phyloP scores from a whole-genome alignment of 805 yeast species.

The Suhomyces sp. region DNA sequence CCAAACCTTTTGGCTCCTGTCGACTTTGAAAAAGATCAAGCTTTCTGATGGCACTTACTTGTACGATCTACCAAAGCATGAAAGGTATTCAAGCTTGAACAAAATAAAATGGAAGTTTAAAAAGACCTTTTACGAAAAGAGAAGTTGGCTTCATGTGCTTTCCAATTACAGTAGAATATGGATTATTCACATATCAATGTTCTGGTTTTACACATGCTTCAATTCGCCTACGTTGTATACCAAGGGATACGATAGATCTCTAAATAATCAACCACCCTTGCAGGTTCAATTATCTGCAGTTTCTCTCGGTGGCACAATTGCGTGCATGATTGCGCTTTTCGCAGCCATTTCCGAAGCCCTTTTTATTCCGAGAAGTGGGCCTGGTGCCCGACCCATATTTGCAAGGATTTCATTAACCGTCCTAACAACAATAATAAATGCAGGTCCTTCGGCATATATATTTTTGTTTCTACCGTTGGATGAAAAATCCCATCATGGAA shows the following conservation, averaged over 20 bases:
- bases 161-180: constrained; percentile 52
- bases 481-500: constrained; percentile 21
- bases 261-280: constrained; percentile 44
- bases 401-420: constrained; percentile 14
- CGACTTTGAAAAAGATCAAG: constrained; percentile 31
- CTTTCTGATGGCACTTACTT: constrained; percentile 32
- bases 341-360: constrained; percentile 23
- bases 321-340: constrained; percentile 27
- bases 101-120: constrained; percentile 42
- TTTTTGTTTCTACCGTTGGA: constrained; percentile 23
- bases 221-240: constrained; percentile 52
- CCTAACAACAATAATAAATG: constrained; percentile 17
- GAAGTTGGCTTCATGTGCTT: constrained; percentile 50
- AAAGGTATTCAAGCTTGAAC: constrained; percentile 30
- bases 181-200: constrained; percentile 49
- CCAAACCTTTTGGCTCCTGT: constrained; percentile 49
- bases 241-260: constrained; percentile 33
- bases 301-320: constrained; percentile 45
- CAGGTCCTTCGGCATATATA: constrained; percentile 29
- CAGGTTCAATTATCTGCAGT: constrained; percentile 44
- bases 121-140: constrained; percentile 46
- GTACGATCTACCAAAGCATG: constrained; percentile 22
- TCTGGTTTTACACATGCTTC: constrained; percentile 52
- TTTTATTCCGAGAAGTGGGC: constrained; percentile 26
- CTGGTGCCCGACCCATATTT: constrained; percentile 17